Conservation (phyloP, 495 filamentous ascomycete species). For the Penicillium riverlandense region DNA sequence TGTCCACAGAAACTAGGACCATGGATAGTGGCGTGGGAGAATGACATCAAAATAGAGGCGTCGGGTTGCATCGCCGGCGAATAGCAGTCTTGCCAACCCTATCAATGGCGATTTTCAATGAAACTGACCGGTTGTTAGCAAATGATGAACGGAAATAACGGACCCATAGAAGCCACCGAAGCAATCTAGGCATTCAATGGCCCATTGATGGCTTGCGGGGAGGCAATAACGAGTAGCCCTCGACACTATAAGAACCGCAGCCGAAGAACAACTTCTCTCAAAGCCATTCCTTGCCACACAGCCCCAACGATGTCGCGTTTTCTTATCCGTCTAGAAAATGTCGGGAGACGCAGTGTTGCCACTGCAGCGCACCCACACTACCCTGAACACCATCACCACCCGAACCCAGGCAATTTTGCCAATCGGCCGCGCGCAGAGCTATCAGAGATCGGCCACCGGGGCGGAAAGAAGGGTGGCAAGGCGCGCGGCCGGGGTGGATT, state of each 20-base stretch:
- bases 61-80: background rate
- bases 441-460: conserved; percentile 42
- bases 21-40: background rate
- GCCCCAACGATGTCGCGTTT: too few species aligned
- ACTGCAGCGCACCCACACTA: conserved; percentile 8
- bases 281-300: too few species aligned
- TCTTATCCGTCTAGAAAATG: too few species aligned
- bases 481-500: conserved; percentile 18
- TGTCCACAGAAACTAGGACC: background rate
- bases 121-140: background rate
- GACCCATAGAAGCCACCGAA: background rate
- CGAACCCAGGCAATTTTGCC: conserved; percentile 57
- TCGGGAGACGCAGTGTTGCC: conserved; percentile 2
- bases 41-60: conserved; percentile 3
- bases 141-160: background rate
- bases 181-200: background rate
- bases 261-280: background rate
- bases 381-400: conserved; percentile 12
- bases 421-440: conserved; percentile 55
- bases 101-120: too few species aligned
- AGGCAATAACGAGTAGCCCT: background rate
- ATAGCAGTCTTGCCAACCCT: background rate
- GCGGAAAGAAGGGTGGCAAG: conserved; percentile 36
- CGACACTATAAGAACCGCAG: background rate
- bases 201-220: background rate